A percentile compares a stretch with the other conserved stretches of the same genome.
Conservation (phyloP, 1,139 yeast species). For the Kluyveromyces marxianus region DNA sequence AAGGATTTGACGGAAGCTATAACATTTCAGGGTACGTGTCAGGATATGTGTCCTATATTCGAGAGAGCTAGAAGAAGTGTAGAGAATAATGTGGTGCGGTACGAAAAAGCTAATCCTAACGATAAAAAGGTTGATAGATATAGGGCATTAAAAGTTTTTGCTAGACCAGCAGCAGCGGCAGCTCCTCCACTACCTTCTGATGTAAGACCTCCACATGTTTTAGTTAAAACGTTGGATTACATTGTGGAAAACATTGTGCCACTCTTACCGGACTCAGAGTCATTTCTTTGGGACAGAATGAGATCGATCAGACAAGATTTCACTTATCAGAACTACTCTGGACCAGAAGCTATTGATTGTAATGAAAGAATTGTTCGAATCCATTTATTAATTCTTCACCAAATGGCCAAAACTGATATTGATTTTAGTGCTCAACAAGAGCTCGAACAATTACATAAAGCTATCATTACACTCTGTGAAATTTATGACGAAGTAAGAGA, state of each 20-base stretch:
- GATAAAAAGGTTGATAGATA: constrained; percentile 56
- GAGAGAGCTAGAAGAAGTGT: constrained; percentile 84
- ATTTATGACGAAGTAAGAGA: constrained; percentile 76
- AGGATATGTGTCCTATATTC: constrained; percentile 90
- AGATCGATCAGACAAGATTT: constrained; percentile 95
- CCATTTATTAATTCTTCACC: constrained; percentile 73
- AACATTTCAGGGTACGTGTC: constrained; percentile 77
- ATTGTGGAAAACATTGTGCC: constrained; percentile 57
- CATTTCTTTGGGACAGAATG: constrained; percentile 98
- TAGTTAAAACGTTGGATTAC: constrained; percentile 59
- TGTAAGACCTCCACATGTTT: constrained; percentile 82
- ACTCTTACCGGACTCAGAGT: constrained; percentile 73
- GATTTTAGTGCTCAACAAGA: constrained; percentile 95
- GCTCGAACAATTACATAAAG: constrained; percentile 86
- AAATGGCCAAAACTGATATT: constrained; percentile 70
- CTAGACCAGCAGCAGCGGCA: constrained; percentile 97
- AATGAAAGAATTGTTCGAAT: constrained; percentile 87
- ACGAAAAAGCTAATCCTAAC: constrained; percentile 56
- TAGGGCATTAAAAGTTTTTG: constrained; percentile 83
- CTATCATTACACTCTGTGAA: constrained; percentile 81
- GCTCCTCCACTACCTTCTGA: constrained; percentile 97
- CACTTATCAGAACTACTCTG: constrained; percentile 88
- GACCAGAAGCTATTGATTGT: constrained; percentile 90
- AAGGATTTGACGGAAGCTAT: constrained; percentile 85
- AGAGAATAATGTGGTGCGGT: constrained; percentile 76